Base-by-base conservation (phyloP, 2,329 filamentous ascomycete species). In the Apiospora phragmitis region DNA sequence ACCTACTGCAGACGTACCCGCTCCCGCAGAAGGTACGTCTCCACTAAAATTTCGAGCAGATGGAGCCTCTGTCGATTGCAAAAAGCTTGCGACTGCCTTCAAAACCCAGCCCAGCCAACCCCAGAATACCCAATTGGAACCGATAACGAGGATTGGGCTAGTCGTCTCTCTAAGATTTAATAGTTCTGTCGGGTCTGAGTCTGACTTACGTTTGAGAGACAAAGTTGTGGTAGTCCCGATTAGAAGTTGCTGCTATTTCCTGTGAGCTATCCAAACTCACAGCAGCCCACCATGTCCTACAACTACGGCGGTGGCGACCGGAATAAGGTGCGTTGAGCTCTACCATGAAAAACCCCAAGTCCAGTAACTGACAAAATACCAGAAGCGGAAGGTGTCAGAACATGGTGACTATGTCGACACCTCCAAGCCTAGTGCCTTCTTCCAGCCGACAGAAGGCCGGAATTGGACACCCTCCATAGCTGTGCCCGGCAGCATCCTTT, bases 381-480 rank as follows among this genome's bases (percentile, higher is more conserved):
- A 90, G 88, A 88, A 87, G 78, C 84, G 86, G 69, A 88, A 88
- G 72, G 82, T 83, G 43, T 82, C 81, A 42, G 79, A 83, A 72
- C 82, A 84, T 73, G 81, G 79, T 69, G 75, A 77, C 73, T 76
- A 76, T 71, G 78, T 84, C 35, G 86, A 89, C 73, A 90, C 89
- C 4, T 89, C 91, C 32, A 93, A 91, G 78, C 92, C 92, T 4
- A 90, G 90, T 5, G 90, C 91, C 11, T 83, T 91, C 47, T 95
- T 94, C 81, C 85, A 87, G 68, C 90, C 93, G 8, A 32, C 83
- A 0, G 85, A 86, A 65, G 90, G 91, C 45, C 85, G 93, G 73
- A 83, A 88, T 45, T 93, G 92, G 87, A 96, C 94, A 0, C 79
- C 96, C 24, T 95, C 92, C 55, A 86, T 96, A 43, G 94, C 94